Conservation (phyloP, 192 early-diverging fungal genomes). For the Coemansia sp. region DNA sequence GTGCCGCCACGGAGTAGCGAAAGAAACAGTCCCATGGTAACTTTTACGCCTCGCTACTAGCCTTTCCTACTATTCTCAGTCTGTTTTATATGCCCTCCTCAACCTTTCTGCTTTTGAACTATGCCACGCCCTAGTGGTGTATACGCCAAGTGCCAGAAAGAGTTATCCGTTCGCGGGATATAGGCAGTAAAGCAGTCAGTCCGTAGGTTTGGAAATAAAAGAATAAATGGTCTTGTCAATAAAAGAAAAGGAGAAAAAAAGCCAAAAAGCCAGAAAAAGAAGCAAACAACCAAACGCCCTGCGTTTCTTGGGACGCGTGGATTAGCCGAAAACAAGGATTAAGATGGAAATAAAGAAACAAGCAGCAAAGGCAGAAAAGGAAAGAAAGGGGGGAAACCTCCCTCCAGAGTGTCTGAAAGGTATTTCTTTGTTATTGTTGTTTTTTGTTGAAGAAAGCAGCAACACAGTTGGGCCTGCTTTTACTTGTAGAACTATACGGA, state of each 20-base stretch:
- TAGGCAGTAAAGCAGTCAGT: constrained; percentile 6
- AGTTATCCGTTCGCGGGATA: neutral
- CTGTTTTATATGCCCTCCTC: neutral
- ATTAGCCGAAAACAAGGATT: neutral
- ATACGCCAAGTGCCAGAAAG: neutral
- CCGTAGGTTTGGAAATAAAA: neutral
- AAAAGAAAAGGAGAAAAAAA: neutral
- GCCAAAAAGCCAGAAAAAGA: neutral
- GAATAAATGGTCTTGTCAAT: neutral
- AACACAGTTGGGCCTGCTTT: neutral
- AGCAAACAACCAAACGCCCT: neutral
- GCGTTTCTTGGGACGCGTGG: constrained; percentile 5
- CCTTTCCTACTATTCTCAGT: neutral
- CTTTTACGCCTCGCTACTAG: neutral
- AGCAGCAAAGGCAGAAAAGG: neutral
- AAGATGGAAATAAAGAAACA: neutral
- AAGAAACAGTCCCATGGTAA: constrained; percentile 44
- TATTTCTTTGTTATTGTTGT: neutral
- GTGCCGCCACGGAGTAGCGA: constrained; percentile 44
- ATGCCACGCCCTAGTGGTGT: constrained; percentile 4
- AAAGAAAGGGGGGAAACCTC: neutral
- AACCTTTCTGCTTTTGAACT: constrained; percentile 15
- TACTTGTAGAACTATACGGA: neutral
- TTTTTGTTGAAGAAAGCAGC: neutral
- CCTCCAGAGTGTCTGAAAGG: neutral